Conservation (phyloP, 257 asterid species). For the Apocynum venetum region DNA sequence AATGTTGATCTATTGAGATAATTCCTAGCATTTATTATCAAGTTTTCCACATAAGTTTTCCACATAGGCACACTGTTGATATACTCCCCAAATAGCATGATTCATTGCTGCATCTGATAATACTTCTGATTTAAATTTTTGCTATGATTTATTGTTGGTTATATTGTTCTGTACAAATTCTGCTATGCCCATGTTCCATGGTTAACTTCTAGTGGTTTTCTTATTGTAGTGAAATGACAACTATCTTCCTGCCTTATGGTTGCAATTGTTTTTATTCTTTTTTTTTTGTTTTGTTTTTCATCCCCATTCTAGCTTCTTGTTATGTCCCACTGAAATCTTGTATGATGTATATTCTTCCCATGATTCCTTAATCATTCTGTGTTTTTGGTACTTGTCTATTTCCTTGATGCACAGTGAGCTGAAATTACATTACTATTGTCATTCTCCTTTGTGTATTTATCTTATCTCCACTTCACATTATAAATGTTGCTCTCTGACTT, state of each 20-base stretch:
- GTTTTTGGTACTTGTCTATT: neutral
- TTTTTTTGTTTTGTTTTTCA: neutral
- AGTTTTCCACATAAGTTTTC: neutral
- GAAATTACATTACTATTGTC: neutral
- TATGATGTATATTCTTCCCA: neutral
- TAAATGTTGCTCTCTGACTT: neutral
- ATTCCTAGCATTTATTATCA: neutral
- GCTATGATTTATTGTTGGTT: neutral
- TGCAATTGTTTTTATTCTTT: neutral
- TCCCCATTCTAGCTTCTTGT: neutral
- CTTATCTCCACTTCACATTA: neutral
- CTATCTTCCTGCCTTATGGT: neutral
- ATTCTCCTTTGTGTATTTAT: neutral
- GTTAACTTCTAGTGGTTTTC: neutral
- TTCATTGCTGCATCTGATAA: neutral
- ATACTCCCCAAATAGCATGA: neutral
- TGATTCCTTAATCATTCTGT: neutral
- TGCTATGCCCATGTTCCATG: neutral
- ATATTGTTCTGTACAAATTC: neutral
- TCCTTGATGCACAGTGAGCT: neutral
- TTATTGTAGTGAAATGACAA: neutral
- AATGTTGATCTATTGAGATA: neutral
- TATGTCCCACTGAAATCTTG: neutral
- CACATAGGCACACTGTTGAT: neutral
- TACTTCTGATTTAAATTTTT: neutral